Conservation (phyloP, 768 basidiomycete species). For the Podaxis sp. region DNA sequence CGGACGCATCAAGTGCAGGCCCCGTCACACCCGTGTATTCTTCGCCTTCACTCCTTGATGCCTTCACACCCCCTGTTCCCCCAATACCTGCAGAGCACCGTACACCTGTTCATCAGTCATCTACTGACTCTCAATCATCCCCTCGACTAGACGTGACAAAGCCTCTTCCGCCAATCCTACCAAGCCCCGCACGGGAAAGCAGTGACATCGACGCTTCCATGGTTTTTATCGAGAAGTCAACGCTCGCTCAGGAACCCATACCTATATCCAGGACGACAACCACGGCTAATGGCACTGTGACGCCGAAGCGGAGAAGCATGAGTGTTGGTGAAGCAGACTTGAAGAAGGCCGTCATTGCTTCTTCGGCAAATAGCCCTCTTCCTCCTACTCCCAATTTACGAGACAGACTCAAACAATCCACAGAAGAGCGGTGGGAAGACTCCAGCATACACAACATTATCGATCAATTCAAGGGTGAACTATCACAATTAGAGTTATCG, state of each 20-base stretch:
- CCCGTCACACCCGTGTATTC: slow-evolving; percentile 28
- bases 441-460: slow-evolving; percentile 57
- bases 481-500: slow-evolving; percentile 61
- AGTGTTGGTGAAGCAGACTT: slow-evolving; percentile 66
- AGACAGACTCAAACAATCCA: slow-evolving; percentile 14
- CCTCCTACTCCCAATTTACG: slow-evolving; percentile 24
- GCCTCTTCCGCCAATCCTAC: slow-evolving; percentile 59
- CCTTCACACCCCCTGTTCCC: slow-evolving; percentile 47
- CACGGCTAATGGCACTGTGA: slow-evolving; percentile 14
- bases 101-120: slow-evolving; percentile 37
- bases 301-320: slow-evolving; percentile 62
- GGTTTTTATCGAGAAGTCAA: slow-evolving; percentile 49
- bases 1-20: slow-evolving; percentile 37
- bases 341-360: slow-evolving; percentile 36
- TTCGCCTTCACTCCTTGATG: slow-evolving; percentile 35
- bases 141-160: slow-evolving; percentile 42
- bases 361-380: slow-evolving; percentile 31
- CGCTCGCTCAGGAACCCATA: slow-evolving; percentile 27
- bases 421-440: slow-evolving; percentile 26
- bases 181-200: slow-evolving; percentile 30
- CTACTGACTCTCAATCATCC: slow-evolving; percentile 42
- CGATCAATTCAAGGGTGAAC: slow-evolving; percentile 68
- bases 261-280: slow-evolving; percentile 21
- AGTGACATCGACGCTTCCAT: slow-evolving; percentile 49
- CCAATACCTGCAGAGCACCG: slow-evolving; percentile 44